Percentiles rank a stretch among this genome's conserved stretches.
phyloP scores from a whole-genome alignment of 2,329 filamentous ascomycete species.

The Diplodia sapinea region DNA sequence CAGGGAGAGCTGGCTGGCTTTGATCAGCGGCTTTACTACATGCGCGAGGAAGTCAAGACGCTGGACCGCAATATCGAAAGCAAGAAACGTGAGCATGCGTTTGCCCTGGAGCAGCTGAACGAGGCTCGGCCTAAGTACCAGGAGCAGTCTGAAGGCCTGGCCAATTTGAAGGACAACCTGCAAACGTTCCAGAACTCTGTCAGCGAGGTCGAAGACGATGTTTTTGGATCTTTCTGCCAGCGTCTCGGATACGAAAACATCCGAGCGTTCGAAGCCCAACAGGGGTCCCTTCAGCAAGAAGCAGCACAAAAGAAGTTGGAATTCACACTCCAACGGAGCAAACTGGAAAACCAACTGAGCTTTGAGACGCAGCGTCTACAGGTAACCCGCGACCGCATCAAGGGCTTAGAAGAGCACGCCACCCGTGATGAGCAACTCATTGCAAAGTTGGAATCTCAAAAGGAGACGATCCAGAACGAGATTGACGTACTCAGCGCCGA shows the following conservation, averaged over 20 bases:
- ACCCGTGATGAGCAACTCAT: constrained; percentile 72
- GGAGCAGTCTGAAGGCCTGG: constrained; percentile 72
- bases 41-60: constrained; percentile 76
- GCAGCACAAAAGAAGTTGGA: constrained; percentile 83
- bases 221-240: constrained; percentile 85
- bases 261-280: constrained; percentile 89
- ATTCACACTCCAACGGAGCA: constrained; percentile 78
- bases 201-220: constrained; percentile 80
- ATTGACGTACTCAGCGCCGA: constrained; percentile 76
- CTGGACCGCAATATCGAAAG: constrained; percentile 83
- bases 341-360: constrained; percentile 64
- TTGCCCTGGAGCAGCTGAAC: constrained; percentile 72
- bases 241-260: constrained; percentile 87
- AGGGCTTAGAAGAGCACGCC: constrained; percentile 69
- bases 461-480: constrained; percentile 73
- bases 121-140: constrained; percentile 80
- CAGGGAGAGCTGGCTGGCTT: constrained; percentile 80
- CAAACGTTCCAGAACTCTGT: constrained; percentile 68
- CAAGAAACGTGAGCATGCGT: constrained; percentile 80
- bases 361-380: constrained; percentile 75
- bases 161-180: constrained; percentile 64
- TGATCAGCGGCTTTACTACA: constrained; percentile 74
- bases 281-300: constrained; percentile 90
- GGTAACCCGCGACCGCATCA: constrained; percentile 71
- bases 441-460: constrained; percentile 71